Evolutionary conservation across 1,284 basidiomycete species (phyloP).

Genomic region (Mycena citricolor): DNA sequence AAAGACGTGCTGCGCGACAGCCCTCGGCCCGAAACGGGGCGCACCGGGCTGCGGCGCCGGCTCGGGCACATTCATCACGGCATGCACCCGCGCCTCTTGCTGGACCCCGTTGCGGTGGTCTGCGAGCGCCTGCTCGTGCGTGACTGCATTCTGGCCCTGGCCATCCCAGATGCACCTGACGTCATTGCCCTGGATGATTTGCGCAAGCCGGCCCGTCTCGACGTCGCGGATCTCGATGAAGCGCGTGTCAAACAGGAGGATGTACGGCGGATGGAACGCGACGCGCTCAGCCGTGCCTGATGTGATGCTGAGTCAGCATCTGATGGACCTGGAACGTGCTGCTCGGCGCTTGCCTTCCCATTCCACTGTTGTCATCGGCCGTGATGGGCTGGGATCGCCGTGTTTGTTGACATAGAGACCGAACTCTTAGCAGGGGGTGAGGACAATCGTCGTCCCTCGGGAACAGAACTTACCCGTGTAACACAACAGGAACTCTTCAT

Average conservation of each 20-base stretch:
- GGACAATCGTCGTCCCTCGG: conserved; percentile 10
- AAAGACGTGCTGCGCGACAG: conserved; percentile 73
- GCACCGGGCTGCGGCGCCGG: conserved; percentile 36
- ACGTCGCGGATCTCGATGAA: conserved; percentile 94
- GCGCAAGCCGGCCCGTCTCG: conserved; percentile 62
- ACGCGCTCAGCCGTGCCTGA: conserved; percentile 65
- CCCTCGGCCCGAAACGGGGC: conserved; percentile 39
- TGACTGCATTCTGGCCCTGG: conserved; percentile 46
- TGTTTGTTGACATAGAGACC: conserved; percentile 90
- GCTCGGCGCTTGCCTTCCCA: conserved; percentile 80
- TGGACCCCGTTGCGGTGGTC: conserved; percentile 64
- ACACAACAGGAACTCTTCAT: conserved; percentile 90
- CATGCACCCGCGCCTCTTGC: conserved; percentile 74
- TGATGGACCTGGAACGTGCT: neutral
- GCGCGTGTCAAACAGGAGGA: conserved; percentile 86
- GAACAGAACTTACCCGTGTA: conserved; percentile 70
- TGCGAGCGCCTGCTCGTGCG: conserved; percentile 48
- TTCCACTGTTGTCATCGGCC: conserved; percentile 60
- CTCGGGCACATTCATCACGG: conserved; percentile 67
- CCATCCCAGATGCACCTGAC: conserved; percentile 89
- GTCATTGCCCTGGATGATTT: conserved; percentile 88
- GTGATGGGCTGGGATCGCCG: conserved; percentile 67
- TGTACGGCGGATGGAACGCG: conserved; percentile 83
- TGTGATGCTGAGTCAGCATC: neutral
- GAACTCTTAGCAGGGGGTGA: conserved; percentile 61